Percentiles rank a stretch among this genome's conserved stretches.
phyloP scores from a whole-genome alignment of 1,284 basidiomycete genomes.

The Porodaedalea pini region DNA sequence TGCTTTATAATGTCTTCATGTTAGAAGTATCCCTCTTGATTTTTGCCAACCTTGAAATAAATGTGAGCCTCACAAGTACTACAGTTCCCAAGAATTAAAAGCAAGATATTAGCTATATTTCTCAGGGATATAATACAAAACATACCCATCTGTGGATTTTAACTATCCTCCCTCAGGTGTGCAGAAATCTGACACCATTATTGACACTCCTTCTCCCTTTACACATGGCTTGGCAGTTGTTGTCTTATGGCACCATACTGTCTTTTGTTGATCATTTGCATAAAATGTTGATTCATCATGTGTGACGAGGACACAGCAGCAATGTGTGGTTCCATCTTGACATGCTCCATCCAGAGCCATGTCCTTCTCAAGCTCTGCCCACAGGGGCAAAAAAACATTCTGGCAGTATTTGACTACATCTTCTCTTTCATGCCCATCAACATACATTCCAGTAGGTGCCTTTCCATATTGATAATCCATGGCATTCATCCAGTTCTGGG shows the following conservation, averaged over 20 bases:
- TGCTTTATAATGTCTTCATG: conserved; percentile 22
- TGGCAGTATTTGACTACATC: conserved; percentile 26
- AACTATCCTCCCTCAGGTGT: conserved; percentile 22
- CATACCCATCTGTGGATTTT: conserved; percentile 14
- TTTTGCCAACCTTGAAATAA: conserved; percentile 25
- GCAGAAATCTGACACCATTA: conserved; percentile 27
- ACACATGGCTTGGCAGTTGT: conserved; percentile 30
- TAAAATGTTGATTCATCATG: conserved; percentile 39
- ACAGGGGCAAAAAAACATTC: conserved; percentile 27
- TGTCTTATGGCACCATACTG: conserved; percentile 33
- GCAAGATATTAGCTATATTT: not conserved
- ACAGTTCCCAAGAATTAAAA: not conserved
- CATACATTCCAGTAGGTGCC: too few relatives aligned
- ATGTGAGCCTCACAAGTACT: conserved; percentile 9
- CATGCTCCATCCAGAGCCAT: not conserved
- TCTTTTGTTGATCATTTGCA: conserved; percentile 32
- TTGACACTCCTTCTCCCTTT: conserved; percentile 40
- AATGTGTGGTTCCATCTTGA: not conserved
- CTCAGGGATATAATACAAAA: not conserved
- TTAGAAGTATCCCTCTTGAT: conserved; percentile 25
- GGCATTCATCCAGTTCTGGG: conserved; percentile 27
- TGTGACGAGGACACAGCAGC: conserved; percentile 18
- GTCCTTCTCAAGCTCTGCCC: too few relatives aligned
- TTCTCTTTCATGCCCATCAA: conserved; percentile 30
- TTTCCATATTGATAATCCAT: conserved; percentile 29